Percentiles rank a stretch among this genome's conserved stretches.
Conservation (phyloP, 352 stramenopile genomes). For the Phytophthora quininea region DNA sequence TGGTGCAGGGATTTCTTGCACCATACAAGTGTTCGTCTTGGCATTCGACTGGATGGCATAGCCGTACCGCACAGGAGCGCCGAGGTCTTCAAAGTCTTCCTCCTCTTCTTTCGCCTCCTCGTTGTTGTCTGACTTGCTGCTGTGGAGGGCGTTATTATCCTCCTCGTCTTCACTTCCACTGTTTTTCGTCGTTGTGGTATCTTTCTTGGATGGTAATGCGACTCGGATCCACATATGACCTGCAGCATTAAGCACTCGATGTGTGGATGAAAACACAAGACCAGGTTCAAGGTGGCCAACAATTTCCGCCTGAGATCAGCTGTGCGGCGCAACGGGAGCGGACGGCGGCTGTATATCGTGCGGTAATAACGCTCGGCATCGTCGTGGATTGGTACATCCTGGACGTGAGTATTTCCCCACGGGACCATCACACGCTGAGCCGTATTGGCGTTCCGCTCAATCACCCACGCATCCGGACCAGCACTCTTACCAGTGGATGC, state of each 20-base stretch:
- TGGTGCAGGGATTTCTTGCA: slow-evolving; percentile 67
- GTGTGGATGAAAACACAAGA: slow-evolving; percentile 54
- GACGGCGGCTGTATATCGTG: slow-evolving; percentile 64
- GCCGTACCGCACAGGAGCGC: slow-evolving; percentile 41
- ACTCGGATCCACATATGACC: slow-evolving; percentile 77
- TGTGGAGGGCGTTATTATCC: slow-evolving; percentile 20
- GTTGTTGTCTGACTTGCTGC: slow-evolving; percentile 28
- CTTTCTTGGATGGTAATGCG: slow-evolving; percentile 32
- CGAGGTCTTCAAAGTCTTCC: slow-evolving; percentile 31
- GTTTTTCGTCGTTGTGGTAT: slow-evolving; percentile 7
- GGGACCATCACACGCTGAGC: slow-evolving; percentile 65
- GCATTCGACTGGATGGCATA: slow-evolving; percentile 81
- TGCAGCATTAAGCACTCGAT: slow-evolving; percentile 55
- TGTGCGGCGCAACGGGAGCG: slow-evolving; percentile 55
- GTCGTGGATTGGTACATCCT: slow-evolving; percentile 40
- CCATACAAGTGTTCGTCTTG: slow-evolving; percentile 79
- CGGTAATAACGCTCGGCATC: slow-evolving; percentile 68
- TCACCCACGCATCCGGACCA: slow-evolving; percentile 61
- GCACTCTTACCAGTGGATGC: slow-evolving; percentile 3
- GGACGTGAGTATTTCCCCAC: slow-evolving; percentile 48
- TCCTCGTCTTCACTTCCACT: slow-evolving; percentile 10
- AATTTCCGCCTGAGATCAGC: slow-evolving; percentile 57
- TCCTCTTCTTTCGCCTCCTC: slow-evolving; percentile 46
- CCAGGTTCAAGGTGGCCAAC: slow-evolving; percentile 63
- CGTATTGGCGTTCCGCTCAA: slow-evolving; percentile 79